phyloP scores from a whole-genome alignment of 352 stramenopile genomes.

The Pythium monospermum region DNA sequence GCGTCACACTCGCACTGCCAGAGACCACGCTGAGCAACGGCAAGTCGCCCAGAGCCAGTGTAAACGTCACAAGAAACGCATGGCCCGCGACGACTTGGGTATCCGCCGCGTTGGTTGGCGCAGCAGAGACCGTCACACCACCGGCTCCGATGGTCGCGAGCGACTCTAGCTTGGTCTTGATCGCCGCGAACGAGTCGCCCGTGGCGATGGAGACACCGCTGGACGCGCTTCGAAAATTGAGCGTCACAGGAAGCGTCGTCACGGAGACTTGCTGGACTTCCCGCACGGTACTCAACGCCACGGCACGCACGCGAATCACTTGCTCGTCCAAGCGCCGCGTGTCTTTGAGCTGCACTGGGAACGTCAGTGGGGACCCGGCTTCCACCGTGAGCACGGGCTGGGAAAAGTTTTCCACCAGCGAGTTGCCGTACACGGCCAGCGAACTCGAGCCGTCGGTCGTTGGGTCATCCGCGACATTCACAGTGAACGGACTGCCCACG shows the following conservation, averaged over 20 bases:
- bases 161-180: constrained; percentile 61
- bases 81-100: constrained; percentile 23
- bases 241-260: constrained; percentile 27
- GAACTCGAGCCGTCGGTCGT: constrained; percentile 72
- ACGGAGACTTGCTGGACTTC: constrained; percentile 63
- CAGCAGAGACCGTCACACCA: constrained; percentile 66
- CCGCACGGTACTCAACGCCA: constrained; percentile 34
- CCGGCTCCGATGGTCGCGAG: constrained; percentile 78
- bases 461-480: constrained; percentile 68
- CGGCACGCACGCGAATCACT: constrained; percentile 48
- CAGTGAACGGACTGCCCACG: constrained; percentile 83
- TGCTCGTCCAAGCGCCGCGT: constrained; percentile 62
- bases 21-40: constrained; percentile 27
- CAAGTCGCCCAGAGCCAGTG: constrained; percentile 38
- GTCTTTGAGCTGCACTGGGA: constrained; percentile 92
- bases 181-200: constrained; percentile 31
- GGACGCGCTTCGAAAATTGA: constrained; percentile 62
- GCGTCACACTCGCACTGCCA: constrained; percentile 29
- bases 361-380: constrained; percentile 45
- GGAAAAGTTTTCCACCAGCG: constrained; percentile 61
- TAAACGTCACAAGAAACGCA: constrained; percentile 73
- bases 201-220: constrained; percentile 26
- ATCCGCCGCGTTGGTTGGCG: constrained; percentile 27
- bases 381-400: constrained; percentile 50
- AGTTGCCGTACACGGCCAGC: constrained; percentile 57